Base-by-base conservation (phyloP, 164 flowering plant species). In the Vitis rupestris region DNA sequence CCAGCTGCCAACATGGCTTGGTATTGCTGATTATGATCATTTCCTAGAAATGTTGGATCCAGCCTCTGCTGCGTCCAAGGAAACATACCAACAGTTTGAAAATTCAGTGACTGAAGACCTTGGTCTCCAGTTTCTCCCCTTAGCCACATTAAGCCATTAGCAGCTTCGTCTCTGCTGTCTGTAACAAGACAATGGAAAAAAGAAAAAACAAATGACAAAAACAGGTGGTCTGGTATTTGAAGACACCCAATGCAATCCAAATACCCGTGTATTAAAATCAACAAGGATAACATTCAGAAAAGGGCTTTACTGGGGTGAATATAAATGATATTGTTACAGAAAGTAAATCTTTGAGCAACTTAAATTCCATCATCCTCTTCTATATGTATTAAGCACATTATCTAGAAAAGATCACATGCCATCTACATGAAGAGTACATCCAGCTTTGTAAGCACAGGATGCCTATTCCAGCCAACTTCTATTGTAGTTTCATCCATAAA, bases 61-160 rank as follows among this genome's bases (percentile, higher is more conserved):
- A 86, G 48, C 72, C 91, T 86, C 71, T 83, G 89, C 75, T 88
- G 97, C 88, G 83, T 76, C 92, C 88, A 87, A 7, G 92, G 90
- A 48, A 78, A 53, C 85, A 85, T 64, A 47, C 92, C 88, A 59
- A 75, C 72, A 59, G 80, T 68, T 68, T 82, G 93, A 75, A 83
- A 84, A 71, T 82, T 87, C 75, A 88, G 54, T 19, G 91, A 75
- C 44, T 83, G 84, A 58, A 84, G 78, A 64, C 87, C 86, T 72
- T 79, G 88, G 30, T 86, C 89, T 53, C 84, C 86, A 63, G 78
- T 66, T 72, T 82, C 89, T 13, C 90, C 92, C 65, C 90, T 82
- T 66, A 89, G 63, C 97, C 92, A 92, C 82, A 85, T 80, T 69
- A 89, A 78, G 27, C 81, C 79, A 74, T 82, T 83, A 58, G 79